Conservation (phyloP, 345 rosid species). For the Anacardium occidentale region DNA sequence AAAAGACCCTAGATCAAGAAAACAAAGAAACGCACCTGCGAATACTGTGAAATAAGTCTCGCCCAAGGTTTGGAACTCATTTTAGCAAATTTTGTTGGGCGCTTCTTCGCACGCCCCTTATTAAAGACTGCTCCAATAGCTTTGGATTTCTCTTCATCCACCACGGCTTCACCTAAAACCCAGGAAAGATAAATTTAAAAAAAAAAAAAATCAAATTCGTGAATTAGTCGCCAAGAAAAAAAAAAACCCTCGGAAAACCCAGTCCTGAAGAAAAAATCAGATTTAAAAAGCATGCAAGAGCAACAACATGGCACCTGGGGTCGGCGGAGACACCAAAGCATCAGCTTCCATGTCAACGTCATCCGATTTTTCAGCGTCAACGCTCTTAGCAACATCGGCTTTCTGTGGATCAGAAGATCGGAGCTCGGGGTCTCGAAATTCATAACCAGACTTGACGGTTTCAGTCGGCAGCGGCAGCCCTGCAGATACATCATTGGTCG, state of each 20-base stretch:
- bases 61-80: constrained; percentile 71
- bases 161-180: constrained; percentile 44
- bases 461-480: constrained; percentile 31
- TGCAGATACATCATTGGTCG: constrained; percentile 39
- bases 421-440: constrained; percentile 54
- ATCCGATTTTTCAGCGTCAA: constrained; percentile 45
- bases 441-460: constrained; percentile 46
- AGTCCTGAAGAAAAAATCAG: constrained; percentile 4
- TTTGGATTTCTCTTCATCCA: constrained; percentile 47
- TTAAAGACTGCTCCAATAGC: constrained; percentile 18
- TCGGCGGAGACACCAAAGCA: constrained; percentile 45
- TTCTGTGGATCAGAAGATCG: constrained; percentile 66
- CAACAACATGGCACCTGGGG: constrained; percentile 47
- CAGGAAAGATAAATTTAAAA: constrained; percentile 7
- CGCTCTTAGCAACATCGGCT: constrained; percentile 38
- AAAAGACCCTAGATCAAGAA: not conserved
- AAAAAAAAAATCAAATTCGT: not conserved
- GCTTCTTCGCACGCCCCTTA: constrained; percentile 41
- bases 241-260: constrained; percentile 19
- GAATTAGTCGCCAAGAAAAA: constrained; percentile 11
- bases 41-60: constrained; percentile 80
- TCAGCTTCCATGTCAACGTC: constrained; percentile 50
- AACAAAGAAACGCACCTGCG: constrained; percentile 48
- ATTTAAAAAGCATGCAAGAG: constrained; percentile 33
- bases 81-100: constrained; percentile 33